A percentile compares a stretch with the other conserved stretches of the same genome.
Evolutionary conservation across 768 basidiomycete species (phyloP).

Genomic region (Rhodotorula taiwanensis): DNA sequence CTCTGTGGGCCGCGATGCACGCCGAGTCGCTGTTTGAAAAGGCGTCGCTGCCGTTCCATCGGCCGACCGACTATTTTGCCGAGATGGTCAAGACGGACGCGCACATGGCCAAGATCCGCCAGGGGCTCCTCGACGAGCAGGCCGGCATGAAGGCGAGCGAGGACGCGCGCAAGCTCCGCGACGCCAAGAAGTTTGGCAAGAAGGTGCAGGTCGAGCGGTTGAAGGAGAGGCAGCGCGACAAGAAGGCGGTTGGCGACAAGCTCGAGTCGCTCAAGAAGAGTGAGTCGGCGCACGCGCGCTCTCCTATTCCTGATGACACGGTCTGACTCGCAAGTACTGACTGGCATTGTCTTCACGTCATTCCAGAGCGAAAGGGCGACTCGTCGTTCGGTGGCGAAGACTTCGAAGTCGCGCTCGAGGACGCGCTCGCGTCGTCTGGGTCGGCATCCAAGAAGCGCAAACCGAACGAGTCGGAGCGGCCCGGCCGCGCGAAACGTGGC

Average conservation of each 20-base stretch:
- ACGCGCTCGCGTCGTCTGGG: constrained; percentile 66
- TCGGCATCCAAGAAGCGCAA: constrained; percentile 50
- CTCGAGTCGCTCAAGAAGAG: constrained; percentile 67
- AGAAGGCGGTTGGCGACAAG: constrained; percentile 81
- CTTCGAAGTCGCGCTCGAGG: constrained; percentile 87
- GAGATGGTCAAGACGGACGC: constrained; percentile 97
- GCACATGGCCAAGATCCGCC: constrained; percentile 95
- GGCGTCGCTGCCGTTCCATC: constrained; percentile 64
- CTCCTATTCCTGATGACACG: background rate
- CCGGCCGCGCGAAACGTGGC: constrained; percentile 38
- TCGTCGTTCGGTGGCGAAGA: constrained; percentile 55
- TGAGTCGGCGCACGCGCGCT: background rate
- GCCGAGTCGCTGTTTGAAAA: constrained; percentile 58
- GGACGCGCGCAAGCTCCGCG: constrained; percentile 80
- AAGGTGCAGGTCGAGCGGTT: constrained; percentile 92
- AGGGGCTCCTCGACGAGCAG: constrained; percentile 76
- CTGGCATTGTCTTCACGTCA: too few species aligned
- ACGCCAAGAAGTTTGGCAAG: constrained; percentile 97
- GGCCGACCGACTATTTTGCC: constrained; percentile 89
- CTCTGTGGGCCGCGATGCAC: constrained; percentile 69
- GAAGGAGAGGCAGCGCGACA: constrained; percentile 76
- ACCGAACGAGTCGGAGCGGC: constrained; percentile 33
- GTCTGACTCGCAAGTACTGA: too few species aligned
- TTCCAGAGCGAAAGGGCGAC: constrained; percentile 70
- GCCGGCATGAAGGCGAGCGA: constrained; percentile 85